phyloP scores from a whole-genome alignment of 495 filamentous ascomycete species.

The Hyaloscypha bicolor region DNA sequence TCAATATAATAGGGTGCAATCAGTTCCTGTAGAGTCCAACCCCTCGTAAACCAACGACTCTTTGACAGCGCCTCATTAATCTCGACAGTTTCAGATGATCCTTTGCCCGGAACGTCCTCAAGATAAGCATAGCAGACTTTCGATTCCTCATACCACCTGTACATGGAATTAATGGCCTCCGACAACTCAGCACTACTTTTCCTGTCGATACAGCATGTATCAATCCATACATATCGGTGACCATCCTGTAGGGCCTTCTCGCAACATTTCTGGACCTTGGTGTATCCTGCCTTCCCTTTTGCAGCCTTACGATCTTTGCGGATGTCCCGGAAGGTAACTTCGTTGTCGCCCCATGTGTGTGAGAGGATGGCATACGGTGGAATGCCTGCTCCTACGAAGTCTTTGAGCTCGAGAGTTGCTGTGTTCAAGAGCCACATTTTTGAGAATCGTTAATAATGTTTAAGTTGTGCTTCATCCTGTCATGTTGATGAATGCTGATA shows the following conservation, averaged over 20 bases:
- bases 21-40: constrained; percentile 9
- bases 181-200: constrained; percentile 32
- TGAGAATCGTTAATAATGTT: background rate
- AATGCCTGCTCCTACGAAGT: background rate
- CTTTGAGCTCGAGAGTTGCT: background rate
- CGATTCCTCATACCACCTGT: constrained; percentile 28
- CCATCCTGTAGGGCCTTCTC: constrained; percentile 21
- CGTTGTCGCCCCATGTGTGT: constrained; percentile 34
- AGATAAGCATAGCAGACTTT: constrained; percentile 26
- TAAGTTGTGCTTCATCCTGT: background rate
- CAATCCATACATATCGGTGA: constrained; percentile 41
- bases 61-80: background rate
- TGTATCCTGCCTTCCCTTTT: constrained; percentile 24
- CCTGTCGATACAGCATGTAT: constrained; percentile 45
- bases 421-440: constrained; percentile 1
- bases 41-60: constrained; percentile 5
- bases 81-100: too few relatives aligned
- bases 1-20: background rate
- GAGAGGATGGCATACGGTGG: constrained; percentile 35
- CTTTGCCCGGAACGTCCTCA: background rate
- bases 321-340: constrained; percentile 32
- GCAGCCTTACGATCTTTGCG: constrained; percentile 2
- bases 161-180: constrained; percentile 37
- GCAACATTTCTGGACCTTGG: constrained; percentile 34
- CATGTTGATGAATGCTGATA: too few relatives aligned